Conservation (phyloP, 2,329 filamentous ascomycete species). For the Aspergillus ibericus region DNA sequence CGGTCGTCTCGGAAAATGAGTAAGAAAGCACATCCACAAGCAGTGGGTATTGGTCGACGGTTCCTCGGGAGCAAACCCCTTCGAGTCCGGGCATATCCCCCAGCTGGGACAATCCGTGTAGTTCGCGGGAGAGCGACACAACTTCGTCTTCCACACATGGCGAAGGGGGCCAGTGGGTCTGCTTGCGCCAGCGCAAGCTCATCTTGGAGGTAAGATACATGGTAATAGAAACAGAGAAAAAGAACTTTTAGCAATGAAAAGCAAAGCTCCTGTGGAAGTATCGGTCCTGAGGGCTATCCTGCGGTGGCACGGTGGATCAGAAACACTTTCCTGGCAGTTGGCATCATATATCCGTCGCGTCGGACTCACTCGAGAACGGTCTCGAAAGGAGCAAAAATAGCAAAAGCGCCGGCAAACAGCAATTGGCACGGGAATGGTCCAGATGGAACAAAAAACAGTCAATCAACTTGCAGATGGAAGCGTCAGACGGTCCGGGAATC, state of each 20-base stretch:
- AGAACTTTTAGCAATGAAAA: slow-evolving; percentile 18
- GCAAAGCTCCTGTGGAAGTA: neutral
- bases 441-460: neutral
- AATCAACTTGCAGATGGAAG: neutral
- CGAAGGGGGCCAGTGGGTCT: slow-evolving; percentile 42
- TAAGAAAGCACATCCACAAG: slow-evolving; percentile 33
- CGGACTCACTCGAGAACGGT: slow-evolving; percentile 19
- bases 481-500: slow-evolving; percentile 1
- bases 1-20: slow-evolving; percentile 13
- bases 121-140: slow-evolving; percentile 43
- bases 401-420: slow-evolving; percentile 7
- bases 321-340: slow-evolving; percentile 20
- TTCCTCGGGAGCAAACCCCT: slow-evolving; percentile 38
- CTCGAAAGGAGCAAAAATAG: slow-evolving; percentile 6
- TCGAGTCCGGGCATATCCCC: slow-evolving; percentile 34
- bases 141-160: slow-evolving; percentile 48
- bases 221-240: slow-evolving; percentile 5
- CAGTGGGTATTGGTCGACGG: slow-evolving; percentile 48
- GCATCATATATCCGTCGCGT: slow-evolving; percentile 25
- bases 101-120: slow-evolving; percentile 32
- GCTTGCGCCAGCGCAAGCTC: slow-evolving; percentile 29
- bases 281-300: slow-evolving; percentile 20
- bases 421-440: slow-evolving; percentile 1
- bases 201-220: slow-evolving; percentile 17
- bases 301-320: slow-evolving; percentile 20